phyloP scores from a whole-genome alignment of 2,329 filamentous ascomycete genomes.

The Fusarium compactum region DNA sequence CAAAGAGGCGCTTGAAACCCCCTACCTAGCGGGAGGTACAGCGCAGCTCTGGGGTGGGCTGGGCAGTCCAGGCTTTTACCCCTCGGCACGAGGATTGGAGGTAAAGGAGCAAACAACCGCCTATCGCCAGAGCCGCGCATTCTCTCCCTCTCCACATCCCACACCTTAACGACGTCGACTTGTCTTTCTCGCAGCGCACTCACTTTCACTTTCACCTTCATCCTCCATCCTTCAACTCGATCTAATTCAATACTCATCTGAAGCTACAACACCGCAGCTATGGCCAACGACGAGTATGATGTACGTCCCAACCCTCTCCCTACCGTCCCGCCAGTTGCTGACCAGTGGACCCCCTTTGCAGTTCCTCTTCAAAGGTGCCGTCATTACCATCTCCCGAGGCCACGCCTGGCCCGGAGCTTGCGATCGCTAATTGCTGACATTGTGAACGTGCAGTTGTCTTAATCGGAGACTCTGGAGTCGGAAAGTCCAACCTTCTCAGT shows the following conservation, averaged over 20 bases:
- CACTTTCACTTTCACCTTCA: slow-evolving; percentile 36
- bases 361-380: slow-evolving; percentile 98
- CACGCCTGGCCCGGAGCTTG: slow-evolving; percentile 30
- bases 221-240: slow-evolving; percentile 30
- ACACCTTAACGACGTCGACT: slow-evolving; percentile 49
- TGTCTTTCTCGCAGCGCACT: slow-evolving; percentile 44
- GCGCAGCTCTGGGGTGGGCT: slow-evolving; percentile 20
- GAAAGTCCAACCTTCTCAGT: slow-evolving; percentile 99
- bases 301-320: slow-evolving; percentile 67
- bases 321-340: slow-evolving; percentile 47
- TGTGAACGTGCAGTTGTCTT: slow-evolving; percentile 78
- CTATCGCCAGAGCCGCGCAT: slow-evolving; percentile 51
- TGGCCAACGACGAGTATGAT: slow-evolving; percentile 99
- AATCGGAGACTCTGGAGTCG: slow-evolving; percentile 99
- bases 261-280: slow-evolving; percentile 62
- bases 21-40: slow-evolving; percentile 21
- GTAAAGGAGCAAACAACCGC: slow-evolving; percentile 45
- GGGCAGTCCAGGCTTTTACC: slow-evolving; percentile 39
- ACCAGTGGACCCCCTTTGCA: slow-evolving; percentile 58
- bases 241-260: slow-evolving; percentile 25
- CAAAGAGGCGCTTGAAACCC: slow-evolving; percentile 28
- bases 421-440: slow-evolving; percentile 49
- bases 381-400: slow-evolving; percentile 42
- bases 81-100: slow-evolving; percentile 44
- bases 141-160: slow-evolving; percentile 51